phyloP scores from a whole-genome alignment of 495 filamentous ascomycete species.

The Penicillium simplicissimum region DNA sequence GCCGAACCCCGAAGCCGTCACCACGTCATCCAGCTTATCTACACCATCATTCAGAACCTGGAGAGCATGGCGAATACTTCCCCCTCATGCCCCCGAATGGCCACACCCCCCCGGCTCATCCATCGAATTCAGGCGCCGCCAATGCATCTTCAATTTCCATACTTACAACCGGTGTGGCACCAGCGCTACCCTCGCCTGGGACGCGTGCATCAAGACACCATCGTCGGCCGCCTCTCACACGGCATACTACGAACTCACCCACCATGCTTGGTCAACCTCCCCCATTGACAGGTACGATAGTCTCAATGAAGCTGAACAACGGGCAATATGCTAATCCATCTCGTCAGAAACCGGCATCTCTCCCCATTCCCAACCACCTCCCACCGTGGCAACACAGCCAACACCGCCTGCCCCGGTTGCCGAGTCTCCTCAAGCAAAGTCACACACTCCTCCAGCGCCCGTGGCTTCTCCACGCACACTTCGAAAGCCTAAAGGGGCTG shows the following conservation, averaged over 20 bases:
- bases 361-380: conserved; percentile 27
- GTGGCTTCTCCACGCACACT: conserved; percentile 41
- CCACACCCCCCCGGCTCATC: conserved; percentile 40
- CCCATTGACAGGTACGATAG: conserved; percentile 31
- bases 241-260: conserved; percentile 82
- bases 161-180: conserved; percentile 74
- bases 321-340: conserved; percentile 17
- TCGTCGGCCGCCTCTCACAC: conserved; percentile 46
- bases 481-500: conserved; percentile 49
- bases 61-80: conserved; percentile 86
- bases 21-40: conserved; percentile 62
- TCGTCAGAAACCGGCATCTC: conserved; percentile 30
- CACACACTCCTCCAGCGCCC: conserved; percentile 40
- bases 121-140: conserved; percentile 35
- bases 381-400: conserved; percentile 31
- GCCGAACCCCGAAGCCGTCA: conserved; percentile 82
- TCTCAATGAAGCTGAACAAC: background rate
- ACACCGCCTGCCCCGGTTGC: conserved; percentile 40
- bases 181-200: conserved; percentile 83
- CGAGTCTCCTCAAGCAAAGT: conserved; percentile 40
- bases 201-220: conserved; percentile 50
- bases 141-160: conserved; percentile 68
- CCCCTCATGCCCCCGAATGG: conserved; percentile 69
- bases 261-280: conserved; percentile 54
- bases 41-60: conserved; percentile 59